Conservation (phyloP, 345 rosid species). For the Jatropha curcas region DNA sequence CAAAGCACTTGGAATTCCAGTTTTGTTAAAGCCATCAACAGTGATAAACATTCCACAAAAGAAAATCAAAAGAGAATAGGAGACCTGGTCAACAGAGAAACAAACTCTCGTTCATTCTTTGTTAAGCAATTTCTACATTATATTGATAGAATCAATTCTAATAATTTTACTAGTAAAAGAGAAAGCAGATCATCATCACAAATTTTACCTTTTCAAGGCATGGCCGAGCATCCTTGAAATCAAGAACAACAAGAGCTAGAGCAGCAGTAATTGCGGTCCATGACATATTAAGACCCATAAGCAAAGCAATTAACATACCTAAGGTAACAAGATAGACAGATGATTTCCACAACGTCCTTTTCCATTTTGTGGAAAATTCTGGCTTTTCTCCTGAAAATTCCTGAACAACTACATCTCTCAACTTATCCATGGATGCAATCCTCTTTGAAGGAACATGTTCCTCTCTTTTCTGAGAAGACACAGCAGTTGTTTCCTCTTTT, state of each 20-base stretch:
- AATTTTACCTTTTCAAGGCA: constrained; percentile 71
- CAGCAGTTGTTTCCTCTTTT: constrained; percentile 34
- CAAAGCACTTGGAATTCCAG: constrained; percentile 71
- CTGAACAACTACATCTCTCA: constrained; percentile 8
- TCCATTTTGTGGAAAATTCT: constrained; percentile 39
- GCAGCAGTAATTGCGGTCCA: constrained; percentile 91
- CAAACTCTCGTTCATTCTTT: not conserved
- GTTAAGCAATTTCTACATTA: not conserved
- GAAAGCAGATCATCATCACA: not conserved
- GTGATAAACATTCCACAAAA: constrained; percentile 94
- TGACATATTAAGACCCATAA: constrained; percentile 79
- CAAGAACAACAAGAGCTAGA: constrained; percentile 76
- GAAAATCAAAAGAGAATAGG: constrained; percentile 75
- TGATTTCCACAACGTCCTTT: constrained; percentile 53
- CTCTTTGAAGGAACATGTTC: constrained; percentile 28
- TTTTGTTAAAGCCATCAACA: constrained; percentile 74
- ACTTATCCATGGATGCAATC: constrained; percentile 16
- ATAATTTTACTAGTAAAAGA: not conserved
- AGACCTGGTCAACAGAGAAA: constrained; percentile 51
- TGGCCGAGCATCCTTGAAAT: constrained; percentile 80
- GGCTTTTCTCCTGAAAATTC: constrained; percentile 27
- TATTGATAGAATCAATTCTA: not conserved
- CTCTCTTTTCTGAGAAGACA: constrained; percentile 19
- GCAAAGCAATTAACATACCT: constrained; percentile 68
- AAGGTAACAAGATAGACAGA: constrained; percentile 62